Conservation (phyloP, 2,329 filamentous ascomycete genomes). For the Lecanosticta acicola region DNA sequence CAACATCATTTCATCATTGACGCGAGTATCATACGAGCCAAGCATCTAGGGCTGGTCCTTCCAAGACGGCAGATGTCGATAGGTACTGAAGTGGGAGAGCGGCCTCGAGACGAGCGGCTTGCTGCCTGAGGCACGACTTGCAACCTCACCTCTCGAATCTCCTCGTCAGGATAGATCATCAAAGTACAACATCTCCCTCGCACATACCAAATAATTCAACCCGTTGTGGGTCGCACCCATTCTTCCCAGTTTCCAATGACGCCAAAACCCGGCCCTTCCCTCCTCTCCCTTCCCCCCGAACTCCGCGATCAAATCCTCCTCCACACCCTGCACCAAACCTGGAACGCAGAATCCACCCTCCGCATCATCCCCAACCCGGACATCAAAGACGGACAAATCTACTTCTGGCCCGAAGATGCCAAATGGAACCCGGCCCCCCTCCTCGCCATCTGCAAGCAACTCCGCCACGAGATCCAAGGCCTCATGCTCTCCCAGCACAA, state of each 20-base stretch:
- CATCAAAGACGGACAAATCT: constrained; percentile 12
- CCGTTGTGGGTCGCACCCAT: too few relatives aligned
- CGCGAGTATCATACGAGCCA: constrained; percentile 19
- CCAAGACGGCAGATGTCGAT: constrained; percentile 14
- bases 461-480: constrained; percentile 17
- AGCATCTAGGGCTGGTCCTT: constrained; percentile 17
- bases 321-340: constrained; percentile 3
- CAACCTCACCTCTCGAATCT: too few relatives aligned
- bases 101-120: too few relatives aligned
- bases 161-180: too few relatives aligned
- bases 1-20: background rate
- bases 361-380: constrained; percentile 7
- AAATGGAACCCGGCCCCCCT: constrained; percentile 9
- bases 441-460: constrained; percentile 12
- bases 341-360: constrained; percentile 6
- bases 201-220: too few relatives aligned
- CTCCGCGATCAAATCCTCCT: constrained; percentile 17
- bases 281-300: constrained; percentile 15
- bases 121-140: too few relatives aligned
- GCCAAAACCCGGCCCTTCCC: too few relatives aligned
- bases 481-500: constrained; percentile 12
- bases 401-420: constrained; percentile 12
- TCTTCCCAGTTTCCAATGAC: too few relatives aligned
- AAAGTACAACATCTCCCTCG: too few relatives aligned
- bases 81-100: too few relatives aligned